Conservation (phyloP, 164 flowering plant genomes). For the Dillenia suffruticosa region DNA sequence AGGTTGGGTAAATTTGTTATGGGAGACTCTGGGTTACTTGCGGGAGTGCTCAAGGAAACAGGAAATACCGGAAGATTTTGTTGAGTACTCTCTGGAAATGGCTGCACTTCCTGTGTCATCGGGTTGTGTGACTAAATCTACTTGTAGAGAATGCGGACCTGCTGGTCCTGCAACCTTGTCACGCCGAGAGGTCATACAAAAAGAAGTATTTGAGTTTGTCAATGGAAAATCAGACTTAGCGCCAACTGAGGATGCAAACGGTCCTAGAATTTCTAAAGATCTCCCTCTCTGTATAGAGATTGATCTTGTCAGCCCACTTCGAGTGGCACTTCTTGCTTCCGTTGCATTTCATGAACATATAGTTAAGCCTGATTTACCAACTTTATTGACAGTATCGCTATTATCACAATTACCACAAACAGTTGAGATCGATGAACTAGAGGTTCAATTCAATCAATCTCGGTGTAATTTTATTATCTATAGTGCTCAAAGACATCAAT, state of each 20-base stretch:
- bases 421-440: conserved; percentile 77
- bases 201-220: conserved; percentile 60
- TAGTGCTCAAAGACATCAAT: conserved; percentile 37
- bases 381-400: conserved; percentile 71
- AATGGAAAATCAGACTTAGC: conserved; percentile 32
- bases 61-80: conserved; percentile 53
- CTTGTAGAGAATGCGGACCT: conserved; percentile 54
- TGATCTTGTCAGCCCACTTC: conserved; percentile 91
- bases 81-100: conserved; percentile 96
- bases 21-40: conserved; percentile 88
- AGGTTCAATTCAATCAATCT: conserved; percentile 86
- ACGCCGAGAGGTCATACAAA: conserved; percentile 61
- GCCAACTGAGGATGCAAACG: conserved; percentile 22
- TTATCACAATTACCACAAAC: conserved; percentile 71
- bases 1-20: conserved; percentile 83
- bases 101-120: conserved; percentile 80
- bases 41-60: conserved; percentile 76
- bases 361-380: conserved; percentile 68
- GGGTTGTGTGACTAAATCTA: conserved; percentile 16
- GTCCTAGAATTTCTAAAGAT: conserved; percentile 34
- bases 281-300: conserved; percentile 78
- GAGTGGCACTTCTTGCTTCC: conserved; percentile 76
- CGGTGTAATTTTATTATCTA: conserved; percentile 65
- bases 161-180: conserved; percentile 63
- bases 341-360: conserved; percentile 92